These are phyloP conservation scores for Erythrobasidium yunnanense DNA, from an alignment of 768 basidiomycete species.

Conservation along the genomic window DNA sequence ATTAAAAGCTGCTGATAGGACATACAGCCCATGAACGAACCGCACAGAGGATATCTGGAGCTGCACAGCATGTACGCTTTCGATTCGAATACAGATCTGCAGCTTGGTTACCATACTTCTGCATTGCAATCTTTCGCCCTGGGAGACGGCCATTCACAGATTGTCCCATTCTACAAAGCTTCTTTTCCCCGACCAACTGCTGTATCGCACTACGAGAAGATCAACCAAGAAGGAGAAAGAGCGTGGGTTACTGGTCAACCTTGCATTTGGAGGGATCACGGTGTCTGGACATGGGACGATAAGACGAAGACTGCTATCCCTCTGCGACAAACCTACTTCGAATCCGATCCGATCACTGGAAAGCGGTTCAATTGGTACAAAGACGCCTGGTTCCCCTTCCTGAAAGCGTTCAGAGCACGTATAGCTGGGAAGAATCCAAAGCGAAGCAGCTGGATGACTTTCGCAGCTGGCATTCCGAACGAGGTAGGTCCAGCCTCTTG, in stretches of 20 bases:
- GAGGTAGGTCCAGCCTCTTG: conserved; percentile 51
- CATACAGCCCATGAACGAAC: conserved; percentile 37
- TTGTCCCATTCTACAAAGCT: conserved; percentile 66
- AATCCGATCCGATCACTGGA: conserved; percentile 55
- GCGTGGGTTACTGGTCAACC: conserved; percentile 57
- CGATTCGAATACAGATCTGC: conserved; percentile 90
- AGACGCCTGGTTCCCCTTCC: conserved; percentile 71
- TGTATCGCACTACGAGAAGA: background rate
- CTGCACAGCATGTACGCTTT: conserved; percentile 69
- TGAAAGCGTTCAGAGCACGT: conserved; percentile 56
- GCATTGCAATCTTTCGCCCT: conserved; percentile 73
- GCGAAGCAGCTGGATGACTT: conserved; percentile 51
- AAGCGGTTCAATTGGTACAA: conserved; percentile 75
- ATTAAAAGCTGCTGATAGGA: background rate
- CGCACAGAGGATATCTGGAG: conserved; percentile 77
- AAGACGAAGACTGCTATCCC: conserved; percentile 59
- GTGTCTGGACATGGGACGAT: conserved; percentile 81
- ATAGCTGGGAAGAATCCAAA: conserved; percentile 46
- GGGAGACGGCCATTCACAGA: conserved; percentile 74
- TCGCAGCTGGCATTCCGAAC: conserved; percentile 83
- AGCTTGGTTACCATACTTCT: conserved; percentile 52
- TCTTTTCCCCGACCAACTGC: conserved; percentile 54
- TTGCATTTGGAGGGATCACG: conserved; percentile 84
- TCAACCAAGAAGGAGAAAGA: conserved; percentile 40
- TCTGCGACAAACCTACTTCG: conserved; percentile 74